These are phyloP conservation scores for Neurospora pannonica DNA, from an alignment of 495 filamentous ascomycete species.

Conservation along the genomic window DNA sequence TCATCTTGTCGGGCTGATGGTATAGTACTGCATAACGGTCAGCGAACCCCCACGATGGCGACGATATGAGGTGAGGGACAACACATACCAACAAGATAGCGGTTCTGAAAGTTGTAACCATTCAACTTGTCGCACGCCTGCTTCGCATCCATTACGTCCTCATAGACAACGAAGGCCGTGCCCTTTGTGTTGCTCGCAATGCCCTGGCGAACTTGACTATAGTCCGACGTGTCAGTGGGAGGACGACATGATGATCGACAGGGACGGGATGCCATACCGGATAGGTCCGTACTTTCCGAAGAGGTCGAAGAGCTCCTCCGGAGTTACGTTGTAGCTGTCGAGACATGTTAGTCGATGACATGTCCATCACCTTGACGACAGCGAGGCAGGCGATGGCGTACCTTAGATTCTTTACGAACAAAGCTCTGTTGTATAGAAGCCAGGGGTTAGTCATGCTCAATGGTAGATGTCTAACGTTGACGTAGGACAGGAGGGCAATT, in stretches of 20 bases:
- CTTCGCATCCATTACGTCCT: constrained; percentile 98
- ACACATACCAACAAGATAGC: constrained; percentile 91
- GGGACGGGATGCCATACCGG: constrained; percentile 49
- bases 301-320: constrained; percentile 88
- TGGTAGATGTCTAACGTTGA: not conserved
- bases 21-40: constrained; percentile 63
- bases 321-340: constrained; percentile 83
- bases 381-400: constrained; percentile 31
- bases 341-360: constrained; percentile 11
- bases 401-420: constrained; percentile 98
- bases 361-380: not conserved
- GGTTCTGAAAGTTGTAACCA: constrained; percentile 99
- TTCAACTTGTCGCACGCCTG: constrained; percentile 98
- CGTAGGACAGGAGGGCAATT: not conserved
- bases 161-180: constrained; percentile 97
- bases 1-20: constrained; percentile 98
- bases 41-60: not conserved
- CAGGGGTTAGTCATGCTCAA: constrained; percentile 21
- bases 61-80: not conserved
- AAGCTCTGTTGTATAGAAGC: constrained; percentile 53
- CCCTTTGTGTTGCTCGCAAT: constrained; percentile 97
- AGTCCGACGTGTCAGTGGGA: constrained; percentile 18
- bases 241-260: constrained; percentile 2
- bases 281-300: constrained; percentile 93
- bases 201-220: constrained; percentile 94